Evolutionary conservation across 1,139 yeast genomes (phyloP), one percentile per base, ranked within the genome.

Genomic region (Pichia sp.): DNA sequence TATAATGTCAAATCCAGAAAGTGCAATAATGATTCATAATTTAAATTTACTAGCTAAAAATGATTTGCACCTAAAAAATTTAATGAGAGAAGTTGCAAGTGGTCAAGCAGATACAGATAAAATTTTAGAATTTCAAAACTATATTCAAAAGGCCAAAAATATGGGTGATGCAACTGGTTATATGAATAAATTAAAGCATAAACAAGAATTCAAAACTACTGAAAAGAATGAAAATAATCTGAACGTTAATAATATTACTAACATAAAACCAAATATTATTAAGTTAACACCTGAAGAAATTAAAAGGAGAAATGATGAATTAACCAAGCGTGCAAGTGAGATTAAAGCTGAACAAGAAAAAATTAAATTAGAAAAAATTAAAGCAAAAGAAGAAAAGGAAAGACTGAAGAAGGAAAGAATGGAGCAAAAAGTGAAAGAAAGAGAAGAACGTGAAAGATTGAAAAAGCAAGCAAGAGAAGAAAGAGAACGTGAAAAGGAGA

Each of bases 61-160:
- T 5, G 95, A 90, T 61, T 75, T 80, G 1, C 76, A 82, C 9
- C 69, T 91, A 49, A 84, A 82, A 59, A 70, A 77, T 2, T 70
- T 91, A 51, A 89, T 91, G 96, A 81, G 83, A 56, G 77, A 76
- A 8, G 96, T 91, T 2, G 96, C 98, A 0, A 78, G 83, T 56
- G 96, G 96, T 2, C 75, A 73, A 33, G 96, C 96, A 0, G 67
- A 82, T 0, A 77, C 80, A 1, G 82, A 77, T 10, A 93, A 89
- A 65, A 84, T 91, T 28, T 72, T 79, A 38, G 81, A 80, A 42
- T 90, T 90, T 65, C 95, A 89, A 66, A 83, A 79, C n/a, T 87
- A 84, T 61, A 88, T 90, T 51, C 75, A 74, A 54, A 74, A 83
- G 49, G 96, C 96, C 0, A 76, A 85, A 55, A 81, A 79, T 38